phyloP scores from a whole-genome alignment of 176 grass and related monocot species.

The Oryza brachyantha region DNA sequence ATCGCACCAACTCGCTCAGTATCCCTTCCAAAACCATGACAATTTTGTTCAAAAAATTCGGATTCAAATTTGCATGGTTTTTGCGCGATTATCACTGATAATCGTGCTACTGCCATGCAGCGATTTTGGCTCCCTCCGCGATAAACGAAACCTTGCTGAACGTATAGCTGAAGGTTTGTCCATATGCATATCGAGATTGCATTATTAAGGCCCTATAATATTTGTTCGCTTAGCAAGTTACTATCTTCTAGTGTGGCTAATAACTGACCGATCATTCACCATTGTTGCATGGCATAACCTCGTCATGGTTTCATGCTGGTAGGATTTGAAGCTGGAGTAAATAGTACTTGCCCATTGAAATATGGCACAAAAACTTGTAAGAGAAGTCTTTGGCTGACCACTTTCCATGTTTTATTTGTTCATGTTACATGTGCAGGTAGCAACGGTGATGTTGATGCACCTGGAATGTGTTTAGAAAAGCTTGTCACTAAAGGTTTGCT shows the following conservation, averaged over 20 bases:
- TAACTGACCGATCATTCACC: background rate
- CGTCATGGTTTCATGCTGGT: background rate
- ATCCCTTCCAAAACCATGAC: too few species aligned
- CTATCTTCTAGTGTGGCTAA: background rate
- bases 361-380: background rate
- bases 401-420: conserved; percentile 16
- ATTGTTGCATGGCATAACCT: background rate
- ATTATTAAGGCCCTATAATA: background rate
- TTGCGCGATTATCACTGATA: too few species aligned
- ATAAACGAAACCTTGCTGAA: too few species aligned
- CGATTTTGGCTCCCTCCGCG: too few species aligned
- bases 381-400: background rate
- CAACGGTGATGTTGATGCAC: conserved; percentile 16
- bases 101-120: too few species aligned
- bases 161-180: background rate
- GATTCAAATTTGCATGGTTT: too few species aligned
- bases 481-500: conserved; percentile 24
- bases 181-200: conserved; percentile 12
- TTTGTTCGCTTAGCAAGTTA: background rate
- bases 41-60: too few species aligned
- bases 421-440: conserved; percentile 27
- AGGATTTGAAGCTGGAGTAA: background rate
- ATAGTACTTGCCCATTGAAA: background rate
- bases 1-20: too few species aligned
- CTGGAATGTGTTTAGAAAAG: background rate